Base-by-base conservation (phyloP, 2,329 filamentous ascomycete species). In the Fusarium sp. region DNA sequence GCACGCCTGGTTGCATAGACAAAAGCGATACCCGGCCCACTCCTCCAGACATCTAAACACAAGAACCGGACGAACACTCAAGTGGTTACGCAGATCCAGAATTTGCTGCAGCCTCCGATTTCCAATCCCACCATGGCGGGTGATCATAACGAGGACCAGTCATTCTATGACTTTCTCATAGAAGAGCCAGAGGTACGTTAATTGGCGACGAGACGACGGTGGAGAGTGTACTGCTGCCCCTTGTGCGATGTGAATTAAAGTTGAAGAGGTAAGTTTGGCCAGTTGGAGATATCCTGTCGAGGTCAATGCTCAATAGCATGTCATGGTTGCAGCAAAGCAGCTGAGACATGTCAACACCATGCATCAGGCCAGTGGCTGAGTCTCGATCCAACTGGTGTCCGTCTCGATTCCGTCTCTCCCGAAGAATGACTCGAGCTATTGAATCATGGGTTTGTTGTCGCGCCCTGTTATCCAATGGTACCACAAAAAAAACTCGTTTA, bases 111-210 rank as follows among this genome's bases (percentile, higher is more conserved):
- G 66, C 68, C 60, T 54, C 49, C 68, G 37, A 54, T 40, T 46
- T 66, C 54, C 42, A 60, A 72, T 56, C 68, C 64, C 46, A 78
- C 59, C 58, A 78, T 78, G 76, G 72, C 75, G 62, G 75, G 68
- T 50, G 75, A 75, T 33, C 72, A 74, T 25, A 60, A 53, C 25
- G 73, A 63, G 60, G 76, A 78, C 50, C 72, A 74, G 74, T 76
- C 77, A 67, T 77, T 78, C 64, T 78, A 78, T 75, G 76, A 78
- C 72, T 78, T 78, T 69, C 68, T 78, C 75, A 77, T 78, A 65
- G 76, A 78, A 49, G 76, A 78, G 21, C 69, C 73, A 38, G 75
- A 78, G 76, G 76, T 78, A 77, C 60, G 76, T 77, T 40, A 37
- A 43, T 37, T 60, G 38, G 42, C 43, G 46, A 32, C 46, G 49